These are phyloP conservation scores for Citeromyces nyonsensis DNA, from an alignment of 805 yeast species.

Conservation along the genomic window DNA sequence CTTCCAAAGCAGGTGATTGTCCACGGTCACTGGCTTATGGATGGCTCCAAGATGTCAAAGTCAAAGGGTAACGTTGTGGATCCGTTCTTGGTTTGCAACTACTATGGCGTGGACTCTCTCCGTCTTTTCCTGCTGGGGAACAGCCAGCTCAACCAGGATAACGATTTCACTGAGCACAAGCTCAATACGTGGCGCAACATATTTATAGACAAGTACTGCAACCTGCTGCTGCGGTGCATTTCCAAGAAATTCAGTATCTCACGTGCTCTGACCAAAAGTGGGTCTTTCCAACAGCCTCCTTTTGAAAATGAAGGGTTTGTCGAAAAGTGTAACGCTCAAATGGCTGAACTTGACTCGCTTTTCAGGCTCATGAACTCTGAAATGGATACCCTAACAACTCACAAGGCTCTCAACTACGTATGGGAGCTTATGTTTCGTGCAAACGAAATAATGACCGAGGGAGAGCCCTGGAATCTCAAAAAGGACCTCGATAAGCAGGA, in stretches of 20 bases:
- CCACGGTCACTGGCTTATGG: conserved; percentile 89
- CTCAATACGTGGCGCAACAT: conserved; percentile 39
- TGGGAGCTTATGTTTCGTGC: conserved; percentile 46
- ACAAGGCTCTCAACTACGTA: conserved; percentile 37
- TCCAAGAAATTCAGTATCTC: conserved; percentile 49
- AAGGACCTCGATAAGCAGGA: conserved; percentile 22
- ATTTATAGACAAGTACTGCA: conserved; percentile 73
- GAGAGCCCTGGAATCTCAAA: conserved; percentile 62
- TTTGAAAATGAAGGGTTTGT: conserved; percentile 10
- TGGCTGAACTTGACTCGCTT: conserved; percentile 11
- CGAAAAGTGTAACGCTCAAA: conserved; percentile 4
- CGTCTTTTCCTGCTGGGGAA: conserved; percentile 66
- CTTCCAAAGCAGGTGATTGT: conserved; percentile 67
- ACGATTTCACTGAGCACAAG: conserved; percentile 55
- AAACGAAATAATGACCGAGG: conserved; percentile 50
- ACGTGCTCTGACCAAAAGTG: conserved; percentile 19
- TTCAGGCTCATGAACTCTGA: conserved; percentile 19
- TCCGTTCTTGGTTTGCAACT: conserved; percentile 48
- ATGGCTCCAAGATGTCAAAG: conserved; percentile 89
- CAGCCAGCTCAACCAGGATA: conserved; percentile 62
- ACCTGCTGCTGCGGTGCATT: conserved; percentile 59
- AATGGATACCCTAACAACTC: conserved; percentile 31
- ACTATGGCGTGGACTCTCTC: conserved; percentile 59
- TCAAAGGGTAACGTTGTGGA: conserved; percentile 89
- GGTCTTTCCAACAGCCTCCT: too few relatives aligned